These are phyloP conservation scores for Sclerotinia trifoliorum DNA, from an alignment of 2,329 filamentous ascomycete species.

Conservation along the genomic window DNA sequence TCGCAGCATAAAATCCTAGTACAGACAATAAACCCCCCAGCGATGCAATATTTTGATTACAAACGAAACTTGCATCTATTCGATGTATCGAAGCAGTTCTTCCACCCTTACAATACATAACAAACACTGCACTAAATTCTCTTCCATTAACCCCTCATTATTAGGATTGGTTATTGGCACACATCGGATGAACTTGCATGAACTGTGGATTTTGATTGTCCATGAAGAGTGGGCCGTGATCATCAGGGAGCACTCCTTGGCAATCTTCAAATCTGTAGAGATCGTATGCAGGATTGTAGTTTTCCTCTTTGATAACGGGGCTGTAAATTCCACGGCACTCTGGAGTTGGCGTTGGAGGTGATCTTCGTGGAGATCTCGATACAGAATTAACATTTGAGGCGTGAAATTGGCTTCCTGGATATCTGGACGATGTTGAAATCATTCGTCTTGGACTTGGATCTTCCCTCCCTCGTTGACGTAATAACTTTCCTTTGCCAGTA, in stretches of 20 bases:
- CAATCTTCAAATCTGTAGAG: constrained; percentile 33
- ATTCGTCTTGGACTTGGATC: constrained; percentile 22
- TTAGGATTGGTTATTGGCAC: constrained; percentile 19
- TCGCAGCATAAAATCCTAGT: not conserved
- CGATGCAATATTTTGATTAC: constrained; percentile 12
- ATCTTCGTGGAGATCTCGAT: constrained; percentile 13
- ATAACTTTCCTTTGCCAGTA: constrained; percentile 29
- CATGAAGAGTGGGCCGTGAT: constrained; percentile 34
- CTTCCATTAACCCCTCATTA: not conserved
- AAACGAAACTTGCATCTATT: constrained; percentile 13
- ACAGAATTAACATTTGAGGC: constrained; percentile 19
- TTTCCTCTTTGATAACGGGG: constrained; percentile 25
- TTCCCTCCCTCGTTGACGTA: constrained; percentile 28
- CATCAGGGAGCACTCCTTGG: constrained; percentile 34
- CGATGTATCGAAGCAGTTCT: constrained; percentile 16
- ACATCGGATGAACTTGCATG: constrained; percentile 24
- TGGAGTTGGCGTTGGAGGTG: constrained; percentile 31
- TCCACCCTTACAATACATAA: constrained; percentile 20
- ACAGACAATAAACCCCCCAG: constrained; percentile 10
- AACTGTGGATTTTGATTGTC: constrained; percentile 27
- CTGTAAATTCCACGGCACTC: constrained; percentile 23
- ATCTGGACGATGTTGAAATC: not conserved
- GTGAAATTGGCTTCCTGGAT: not conserved
- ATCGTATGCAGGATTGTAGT: constrained; percentile 30
- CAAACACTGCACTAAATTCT: not conserved